These are phyloP conservation scores for Thelonectria discophora DNA, from an alignment of 2,329 filamentous ascomycete genomes.

Conservation along the genomic window DNA sequence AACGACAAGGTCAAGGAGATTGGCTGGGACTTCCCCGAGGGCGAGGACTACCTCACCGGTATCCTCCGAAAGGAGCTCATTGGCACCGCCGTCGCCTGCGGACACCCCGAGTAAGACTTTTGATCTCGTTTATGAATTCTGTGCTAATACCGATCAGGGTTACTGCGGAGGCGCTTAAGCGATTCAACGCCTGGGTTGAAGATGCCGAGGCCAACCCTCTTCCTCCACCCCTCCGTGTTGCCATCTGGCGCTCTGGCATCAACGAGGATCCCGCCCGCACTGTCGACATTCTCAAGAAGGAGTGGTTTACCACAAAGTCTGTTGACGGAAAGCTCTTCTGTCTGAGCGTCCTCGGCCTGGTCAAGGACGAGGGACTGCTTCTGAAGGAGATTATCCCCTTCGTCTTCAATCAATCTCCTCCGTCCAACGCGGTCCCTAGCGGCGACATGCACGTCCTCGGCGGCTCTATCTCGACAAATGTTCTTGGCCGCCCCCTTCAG, in stretches of 20 bases:
- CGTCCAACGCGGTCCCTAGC: constrained; percentile 73
- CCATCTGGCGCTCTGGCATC: constrained; percentile 83
- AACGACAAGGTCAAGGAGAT: constrained; percentile 78
- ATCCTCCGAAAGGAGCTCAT: constrained; percentile 87
- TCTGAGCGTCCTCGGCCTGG: constrained; percentile 77
- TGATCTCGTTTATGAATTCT: neutral
- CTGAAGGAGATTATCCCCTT: constrained; percentile 74
- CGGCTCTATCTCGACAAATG: constrained; percentile 76
- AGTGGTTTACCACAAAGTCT: constrained; percentile 83
- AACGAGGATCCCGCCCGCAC: constrained; percentile 72
- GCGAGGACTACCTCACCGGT: constrained; percentile 82
- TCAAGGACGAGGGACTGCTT: constrained; percentile 74
- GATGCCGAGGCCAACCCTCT: constrained; percentile 75
- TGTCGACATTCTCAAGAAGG: constrained; percentile 81
- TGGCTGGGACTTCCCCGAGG: constrained; percentile 83
- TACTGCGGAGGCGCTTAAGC: constrained; percentile 76
- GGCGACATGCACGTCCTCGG: constrained; percentile 89
- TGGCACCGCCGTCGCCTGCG: constrained; percentile 75
- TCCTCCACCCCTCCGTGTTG: constrained; percentile 80
- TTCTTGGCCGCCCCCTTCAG: constrained; percentile 74
- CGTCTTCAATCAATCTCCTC: constrained; percentile 74
- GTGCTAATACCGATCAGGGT: constrained; percentile 57
- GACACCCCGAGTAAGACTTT: constrained; percentile 73
- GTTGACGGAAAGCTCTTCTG: constrained; percentile 92
- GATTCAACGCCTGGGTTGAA: constrained; percentile 81